Conservation (phyloP, 2,329 filamentous ascomycete genomes). For the Torrubiellomyces zombiae region DNA sequence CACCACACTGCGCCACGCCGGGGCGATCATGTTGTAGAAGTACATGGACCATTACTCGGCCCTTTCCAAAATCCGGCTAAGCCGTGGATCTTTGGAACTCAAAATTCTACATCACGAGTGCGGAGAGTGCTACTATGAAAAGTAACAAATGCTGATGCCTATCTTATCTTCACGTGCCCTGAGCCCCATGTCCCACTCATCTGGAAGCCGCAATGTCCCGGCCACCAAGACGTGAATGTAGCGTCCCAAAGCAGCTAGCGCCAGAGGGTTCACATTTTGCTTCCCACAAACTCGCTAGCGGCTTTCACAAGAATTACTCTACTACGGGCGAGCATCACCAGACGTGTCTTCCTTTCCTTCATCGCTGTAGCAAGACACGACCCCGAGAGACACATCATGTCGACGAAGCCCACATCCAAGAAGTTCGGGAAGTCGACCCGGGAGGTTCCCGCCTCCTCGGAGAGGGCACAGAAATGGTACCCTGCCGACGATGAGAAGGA, state of each 20-base stretch:
- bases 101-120: no score
- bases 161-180: slow-evolving; percentile 21
- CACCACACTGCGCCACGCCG: no score
- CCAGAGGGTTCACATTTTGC: slow-evolving; percentile 26
- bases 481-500: slow-evolving; percentile 79
- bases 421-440: slow-evolving; percentile 96
- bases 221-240: slow-evolving; percentile 6
- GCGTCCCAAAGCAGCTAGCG: slow-evolving; percentile 16
- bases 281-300: slow-evolving; percentile 26
- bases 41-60: no score
- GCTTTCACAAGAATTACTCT: slow-evolving; percentile 24
- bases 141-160: no score
- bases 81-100: no score
- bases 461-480: slow-evolving; percentile 99
- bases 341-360: slow-evolving; percentile 19
- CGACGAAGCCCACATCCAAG: slow-evolving; percentile 66
- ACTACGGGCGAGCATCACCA: slow-evolving; percentile 22
- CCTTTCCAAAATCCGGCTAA: no score
- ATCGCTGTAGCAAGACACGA: slow-evolving; percentile 24
- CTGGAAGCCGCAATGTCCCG: slow-evolving; percentile 5
- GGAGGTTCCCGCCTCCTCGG: slow-evolving; percentile 67
- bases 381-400: slow-evolving; percentile 45
- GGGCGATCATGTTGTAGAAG: no score
- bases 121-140: no score
- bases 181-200: slow-evolving; percentile 15